Percentiles rank a stretch among this genome's conserved stretches.
These are phyloP conservation scores for Peronospora tabacina DNA, from an alignment of 352 stramenopile genomes.

Conservation along the genomic window DNA sequence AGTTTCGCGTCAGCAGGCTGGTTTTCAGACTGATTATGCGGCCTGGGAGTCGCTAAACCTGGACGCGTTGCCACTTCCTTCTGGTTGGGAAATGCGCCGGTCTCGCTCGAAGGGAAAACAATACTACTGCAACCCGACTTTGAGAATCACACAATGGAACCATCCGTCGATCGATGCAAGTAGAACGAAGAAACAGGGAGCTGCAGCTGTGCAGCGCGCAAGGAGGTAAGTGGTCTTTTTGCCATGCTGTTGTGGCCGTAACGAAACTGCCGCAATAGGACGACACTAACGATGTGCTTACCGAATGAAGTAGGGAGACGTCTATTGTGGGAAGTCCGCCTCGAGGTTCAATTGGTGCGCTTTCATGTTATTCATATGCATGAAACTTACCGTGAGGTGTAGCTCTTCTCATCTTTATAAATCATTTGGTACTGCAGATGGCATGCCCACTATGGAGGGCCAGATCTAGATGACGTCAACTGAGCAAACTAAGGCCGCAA, in stretches of 20 bases:
- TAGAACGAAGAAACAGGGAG: slow-evolving; percentile 53
- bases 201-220: slow-evolving; percentile 32
- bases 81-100: slow-evolving; percentile 69
- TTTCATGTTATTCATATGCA: background rate
- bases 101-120: slow-evolving; percentile 80
- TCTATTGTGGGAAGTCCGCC: slow-evolving; percentile 25
- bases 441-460: slow-evolving; percentile 51
- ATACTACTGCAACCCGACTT: slow-evolving; percentile 77
- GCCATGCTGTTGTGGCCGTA: background rate
- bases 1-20: slow-evolving; percentile 10
- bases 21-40: slow-evolving; percentile 12
- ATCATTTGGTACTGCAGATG: slow-evolving; percentile 11
- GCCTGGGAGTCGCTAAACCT: slow-evolving; percentile 57
- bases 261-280: background rate
- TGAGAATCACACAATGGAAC: slow-evolving; percentile 81
- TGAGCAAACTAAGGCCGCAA: background rate
- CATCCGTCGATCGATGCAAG: slow-evolving; percentile 55
- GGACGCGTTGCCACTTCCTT: slow-evolving; percentile 59
- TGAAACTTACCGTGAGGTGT: background rate
- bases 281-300: slow-evolving; percentile 10
- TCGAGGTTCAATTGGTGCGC: slow-evolving; percentile 31
- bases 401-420: background rate
- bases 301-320: slow-evolving; percentile 18
- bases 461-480: slow-evolving; percentile 35
- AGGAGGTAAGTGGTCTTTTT: slow-evolving; percentile 20